A percentile compares a stretch with the other conserved stretches of the same genome.
Conservation (phyloP, 176 grass and related monocot genomes). For the Musa troglodytarum region DNA sequence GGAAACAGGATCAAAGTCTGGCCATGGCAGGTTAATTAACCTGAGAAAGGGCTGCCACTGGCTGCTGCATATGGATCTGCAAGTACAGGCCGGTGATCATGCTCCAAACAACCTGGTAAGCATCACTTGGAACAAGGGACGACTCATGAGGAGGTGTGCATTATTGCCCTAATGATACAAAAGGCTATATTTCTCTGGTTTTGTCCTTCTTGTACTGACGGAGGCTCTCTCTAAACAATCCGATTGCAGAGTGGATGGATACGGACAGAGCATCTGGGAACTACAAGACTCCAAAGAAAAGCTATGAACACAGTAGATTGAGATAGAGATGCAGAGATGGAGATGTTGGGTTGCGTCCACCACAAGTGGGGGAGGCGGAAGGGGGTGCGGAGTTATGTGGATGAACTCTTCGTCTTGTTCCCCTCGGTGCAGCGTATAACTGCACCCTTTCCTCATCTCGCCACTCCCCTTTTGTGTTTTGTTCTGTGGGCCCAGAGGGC, state of each 20-base stretch:
- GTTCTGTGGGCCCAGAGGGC: background rate
- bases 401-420: background rate
- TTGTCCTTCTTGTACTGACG: background rate
- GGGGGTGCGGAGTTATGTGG: background rate
- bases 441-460: background rate
- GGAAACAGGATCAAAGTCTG: background rate
- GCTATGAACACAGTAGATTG: no score
- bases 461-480: background rate
- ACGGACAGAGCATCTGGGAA: background rate
- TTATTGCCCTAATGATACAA: background rate
- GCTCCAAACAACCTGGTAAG: background rate
- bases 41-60: background rate
- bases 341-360: background rate
- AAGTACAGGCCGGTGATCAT: slow-evolving; percentile 5
- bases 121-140: background rate
- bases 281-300: background rate
- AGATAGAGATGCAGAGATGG: background rate
- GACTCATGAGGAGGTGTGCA: slow-evolving; percentile 8
- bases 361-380: background rate
- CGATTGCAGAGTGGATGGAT: background rate
- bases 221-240: background rate
- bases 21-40: background rate
- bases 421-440: background rate
- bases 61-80: slow-evolving; percentile 2
- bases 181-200: background rate